Percentiles rank a stretch among this genome's conserved stretches.
Evolutionary conservation across 2,329 filamentous ascomycete genomes (phyloP).

Genomic region (Nothophaeocryptopus gaeumannii): DNA sequence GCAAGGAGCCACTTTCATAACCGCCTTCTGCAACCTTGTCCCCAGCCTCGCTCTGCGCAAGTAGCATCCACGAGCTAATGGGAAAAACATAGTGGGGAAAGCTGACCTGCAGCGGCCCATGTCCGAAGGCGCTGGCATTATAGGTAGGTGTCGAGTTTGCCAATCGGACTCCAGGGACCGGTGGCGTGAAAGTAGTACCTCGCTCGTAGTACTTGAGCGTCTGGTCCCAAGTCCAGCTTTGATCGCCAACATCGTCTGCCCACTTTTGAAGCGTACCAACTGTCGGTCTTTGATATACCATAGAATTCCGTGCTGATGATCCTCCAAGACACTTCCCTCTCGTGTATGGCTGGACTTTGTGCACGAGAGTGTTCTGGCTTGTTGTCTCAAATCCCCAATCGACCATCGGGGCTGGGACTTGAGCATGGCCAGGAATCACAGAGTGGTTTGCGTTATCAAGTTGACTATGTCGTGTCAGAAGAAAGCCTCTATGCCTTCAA

Average conservation of each 20-base stretch:
- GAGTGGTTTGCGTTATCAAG: background rate
- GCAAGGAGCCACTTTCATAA: slow-evolving; percentile 11
- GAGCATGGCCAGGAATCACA: background rate
- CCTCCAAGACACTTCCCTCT: slow-evolving; percentile 32
- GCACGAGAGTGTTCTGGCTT: slow-evolving; percentile 7
- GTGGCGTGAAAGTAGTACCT: slow-evolving; percentile 8
- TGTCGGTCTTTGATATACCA: slow-evolving; percentile 34
- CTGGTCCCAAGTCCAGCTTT: slow-evolving; percentile 32
- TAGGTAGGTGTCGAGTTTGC: slow-evolving; percentile 4
- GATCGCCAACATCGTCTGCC: slow-evolving; percentile 38
- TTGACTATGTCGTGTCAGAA: background rate
- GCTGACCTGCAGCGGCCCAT: slow-evolving; percentile 12
- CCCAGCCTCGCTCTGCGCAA: slow-evolving; percentile 7
- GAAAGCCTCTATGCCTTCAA: too few relatives aligned
- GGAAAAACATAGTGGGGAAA: slow-evolving; percentile 7
- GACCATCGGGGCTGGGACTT: slow-evolving; percentile 7
- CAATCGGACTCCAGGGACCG: slow-evolving; percentile 13
- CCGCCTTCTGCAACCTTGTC: slow-evolving; percentile 6
- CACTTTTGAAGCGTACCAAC: slow-evolving; percentile 34
- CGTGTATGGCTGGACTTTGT: slow-evolving; percentile 16
- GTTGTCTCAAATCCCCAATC: slow-evolving; percentile 19
- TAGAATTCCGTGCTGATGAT: slow-evolving; percentile 26
- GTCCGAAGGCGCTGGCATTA: background rate
- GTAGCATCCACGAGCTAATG: slow-evolving; percentile 15
- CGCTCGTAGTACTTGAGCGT: slow-evolving; percentile 24